phyloP scores from a whole-genome alignment of 2,329 filamentous ascomycete species.

The Trichophyton rubrum region DNA sequence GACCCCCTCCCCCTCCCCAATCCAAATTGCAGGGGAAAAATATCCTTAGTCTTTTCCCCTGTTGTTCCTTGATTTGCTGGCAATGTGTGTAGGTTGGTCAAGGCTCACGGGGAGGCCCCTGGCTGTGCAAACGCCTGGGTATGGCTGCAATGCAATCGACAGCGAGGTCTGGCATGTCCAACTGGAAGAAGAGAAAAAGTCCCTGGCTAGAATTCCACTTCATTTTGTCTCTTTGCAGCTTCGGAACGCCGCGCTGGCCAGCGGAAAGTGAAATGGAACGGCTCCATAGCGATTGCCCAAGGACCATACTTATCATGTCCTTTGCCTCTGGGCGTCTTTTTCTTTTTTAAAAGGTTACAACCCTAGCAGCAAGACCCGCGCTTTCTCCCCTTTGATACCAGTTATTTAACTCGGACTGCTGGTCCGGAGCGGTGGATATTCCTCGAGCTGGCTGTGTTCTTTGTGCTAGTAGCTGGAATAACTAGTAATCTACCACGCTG shows the following conservation, averaged over 20 bases:
- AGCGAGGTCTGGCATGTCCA: background rate
- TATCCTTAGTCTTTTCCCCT: background rate
- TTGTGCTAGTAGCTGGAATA: background rate
- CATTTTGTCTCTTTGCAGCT: background rate
- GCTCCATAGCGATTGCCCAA: background rate
- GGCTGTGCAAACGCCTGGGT: background rate
- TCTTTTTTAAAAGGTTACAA: background rate
- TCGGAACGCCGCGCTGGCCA: background rate
- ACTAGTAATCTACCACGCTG: background rate
- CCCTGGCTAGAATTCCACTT: background rate
- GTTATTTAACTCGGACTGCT: background rate
- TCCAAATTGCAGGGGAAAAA: background rate
- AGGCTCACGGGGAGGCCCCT: background rate
- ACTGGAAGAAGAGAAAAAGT: no score
- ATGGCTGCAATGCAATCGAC: background rate
- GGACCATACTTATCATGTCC: background rate
- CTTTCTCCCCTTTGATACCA: background rate
- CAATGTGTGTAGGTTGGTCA: background rate
- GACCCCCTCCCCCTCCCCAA: background rate
- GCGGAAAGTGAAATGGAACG: background rate
- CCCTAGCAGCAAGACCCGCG: background rate
- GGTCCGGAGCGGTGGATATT: background rate
- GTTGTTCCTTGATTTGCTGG: background rate
- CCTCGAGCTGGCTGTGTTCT: background rate
- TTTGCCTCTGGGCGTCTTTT: background rate